Percentiles rank a stretch among this genome's conserved stretches.
Conservation (phyloP, 139 green algal genomes). For the Tetradesmus lagerheimii region DNA sequence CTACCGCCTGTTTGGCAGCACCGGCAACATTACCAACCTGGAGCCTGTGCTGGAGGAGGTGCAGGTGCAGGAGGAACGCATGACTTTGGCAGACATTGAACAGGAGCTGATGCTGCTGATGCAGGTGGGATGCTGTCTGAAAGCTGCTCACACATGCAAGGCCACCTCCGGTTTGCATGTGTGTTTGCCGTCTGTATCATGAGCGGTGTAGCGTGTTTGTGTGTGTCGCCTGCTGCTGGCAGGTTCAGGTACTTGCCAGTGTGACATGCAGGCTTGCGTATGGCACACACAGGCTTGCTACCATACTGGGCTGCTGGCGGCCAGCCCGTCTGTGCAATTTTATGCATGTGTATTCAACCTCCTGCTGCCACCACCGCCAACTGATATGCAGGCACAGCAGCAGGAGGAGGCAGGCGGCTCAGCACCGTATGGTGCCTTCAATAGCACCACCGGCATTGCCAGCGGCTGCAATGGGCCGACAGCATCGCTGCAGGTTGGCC, state of each 20-base stretch:
- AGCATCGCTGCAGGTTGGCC: neutral
- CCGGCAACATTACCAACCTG: neutral
- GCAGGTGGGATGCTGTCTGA: neutral
- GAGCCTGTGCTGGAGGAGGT: neutral
- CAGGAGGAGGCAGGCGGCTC: neutral
- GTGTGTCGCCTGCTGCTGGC: too few species aligned
- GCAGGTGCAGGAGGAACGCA: neutral
- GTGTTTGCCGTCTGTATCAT: too few species aligned
- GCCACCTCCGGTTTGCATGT: too few species aligned
- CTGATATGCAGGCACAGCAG: neutral
- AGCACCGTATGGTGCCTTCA: neutral
- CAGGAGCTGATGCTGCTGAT: neutral
- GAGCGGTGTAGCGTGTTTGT: too few species aligned
- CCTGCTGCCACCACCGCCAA: neutral
- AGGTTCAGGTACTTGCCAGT: too few species aligned
- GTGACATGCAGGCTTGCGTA: too few species aligned
- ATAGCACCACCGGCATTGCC: neutral
- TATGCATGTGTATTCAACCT: too few species aligned
- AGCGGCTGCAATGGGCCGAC: too few species aligned
- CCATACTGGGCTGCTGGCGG: too few species aligned
- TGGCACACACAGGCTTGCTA: too few species aligned
- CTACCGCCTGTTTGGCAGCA: neutral
- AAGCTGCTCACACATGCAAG: too few species aligned
- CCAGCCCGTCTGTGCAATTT: too few species aligned
- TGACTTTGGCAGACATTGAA: neutral